Conservation (phyloP, 2,329 filamentous ascomycete genomes). For the Aspergillus ibericus region DNA sequence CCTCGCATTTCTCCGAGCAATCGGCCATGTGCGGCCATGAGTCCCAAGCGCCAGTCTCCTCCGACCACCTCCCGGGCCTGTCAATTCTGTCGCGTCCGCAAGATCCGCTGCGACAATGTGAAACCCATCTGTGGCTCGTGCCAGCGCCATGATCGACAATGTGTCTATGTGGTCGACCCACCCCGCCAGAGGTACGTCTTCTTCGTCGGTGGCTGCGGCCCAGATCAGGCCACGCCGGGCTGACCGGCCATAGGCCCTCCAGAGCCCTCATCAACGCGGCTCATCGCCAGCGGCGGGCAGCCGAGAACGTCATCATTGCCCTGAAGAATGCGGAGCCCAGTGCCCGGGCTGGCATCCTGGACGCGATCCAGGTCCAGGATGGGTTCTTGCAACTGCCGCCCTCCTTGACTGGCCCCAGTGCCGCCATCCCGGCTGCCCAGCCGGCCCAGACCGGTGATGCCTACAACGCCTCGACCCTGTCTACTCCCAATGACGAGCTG, state of each 20-base stretch:
- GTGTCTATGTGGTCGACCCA: conserved; percentile 4
- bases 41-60: neutral
- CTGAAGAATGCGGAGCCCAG: neutral
- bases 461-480: neutral
- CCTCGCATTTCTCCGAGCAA: neutral
- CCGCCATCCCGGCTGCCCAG: neutral
- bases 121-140: conserved; percentile 6
- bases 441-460: neutral
- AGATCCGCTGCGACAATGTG: conserved; percentile 8
- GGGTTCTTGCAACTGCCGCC: neutral
- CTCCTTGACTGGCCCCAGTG: neutral
- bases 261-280: neutral
- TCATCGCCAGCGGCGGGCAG: neutral
- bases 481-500: neutral
- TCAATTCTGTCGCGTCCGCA: conserved; percentile 9
- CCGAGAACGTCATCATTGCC: neutral
- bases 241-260: neutral
- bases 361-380: neutral
- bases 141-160: neutral
- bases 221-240: neutral
- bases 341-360: neutral
- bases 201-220: neutral
- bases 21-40: neutral
- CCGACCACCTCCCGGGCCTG: conserved; percentile 3
- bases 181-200: neutral